Percentiles rank a stretch among this genome's conserved stretches.
These are phyloP conservation scores for Panaeolus cyanescens DNA, from an alignment of 768 basidiomycete species.

Conservation along the genomic window DNA sequence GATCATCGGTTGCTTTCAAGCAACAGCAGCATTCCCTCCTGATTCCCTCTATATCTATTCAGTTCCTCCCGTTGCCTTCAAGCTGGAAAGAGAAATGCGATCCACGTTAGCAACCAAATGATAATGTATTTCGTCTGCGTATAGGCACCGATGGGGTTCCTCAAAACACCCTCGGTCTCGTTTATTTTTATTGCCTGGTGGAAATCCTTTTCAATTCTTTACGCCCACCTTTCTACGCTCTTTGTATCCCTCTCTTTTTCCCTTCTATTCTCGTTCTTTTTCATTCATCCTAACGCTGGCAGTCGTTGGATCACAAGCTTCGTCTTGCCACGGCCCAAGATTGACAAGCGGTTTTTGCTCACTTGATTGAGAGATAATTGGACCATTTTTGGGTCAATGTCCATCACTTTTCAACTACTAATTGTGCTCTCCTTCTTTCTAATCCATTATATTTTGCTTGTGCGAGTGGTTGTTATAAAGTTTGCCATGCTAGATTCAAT, in stretches of 20 bases:
- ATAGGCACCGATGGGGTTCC: background rate
- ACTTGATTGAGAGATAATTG: too few species aligned
- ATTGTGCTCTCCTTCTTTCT: background rate
- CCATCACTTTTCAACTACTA: background rate
- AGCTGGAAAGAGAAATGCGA: background rate
- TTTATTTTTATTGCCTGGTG: background rate
- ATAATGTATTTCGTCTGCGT: background rate
- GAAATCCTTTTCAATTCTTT: background rate
- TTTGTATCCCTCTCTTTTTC: background rate
- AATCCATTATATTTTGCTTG: background rate
- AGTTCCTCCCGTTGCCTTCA: background rate
- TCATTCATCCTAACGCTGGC: background rate
- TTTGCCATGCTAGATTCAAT: background rate
- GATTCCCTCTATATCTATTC: background rate
- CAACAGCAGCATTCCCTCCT: background rate
- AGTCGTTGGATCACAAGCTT: background rate
- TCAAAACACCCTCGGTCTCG: background rate
- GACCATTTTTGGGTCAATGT: background rate
- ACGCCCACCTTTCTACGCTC: background rate
- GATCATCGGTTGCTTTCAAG: constrained; percentile 1
- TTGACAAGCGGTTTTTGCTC: background rate
- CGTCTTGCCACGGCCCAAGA: background rate
- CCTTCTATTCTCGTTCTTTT: background rate
- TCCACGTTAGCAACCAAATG: background rate
- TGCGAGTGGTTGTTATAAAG: background rate